These are phyloP conservation scores for Taphrina flavorubra DNA, from an alignment of 1,139 yeast species.

Conservation along the genomic window DNA sequence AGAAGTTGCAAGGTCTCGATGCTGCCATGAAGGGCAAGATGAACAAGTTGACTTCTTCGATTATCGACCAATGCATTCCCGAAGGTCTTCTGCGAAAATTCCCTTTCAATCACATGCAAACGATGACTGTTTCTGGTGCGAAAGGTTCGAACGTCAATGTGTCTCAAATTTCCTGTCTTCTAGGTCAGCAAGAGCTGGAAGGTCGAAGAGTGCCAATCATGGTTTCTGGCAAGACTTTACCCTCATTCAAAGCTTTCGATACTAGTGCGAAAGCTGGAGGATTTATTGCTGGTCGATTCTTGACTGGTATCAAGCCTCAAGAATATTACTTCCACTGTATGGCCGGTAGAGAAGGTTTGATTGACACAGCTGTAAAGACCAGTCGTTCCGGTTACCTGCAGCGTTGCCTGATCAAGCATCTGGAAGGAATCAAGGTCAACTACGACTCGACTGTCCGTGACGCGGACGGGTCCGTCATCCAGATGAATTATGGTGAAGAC, in stretches of 20 bases:
- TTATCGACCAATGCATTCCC: constrained; percentile 93
- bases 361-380: constrained; percentile 99
- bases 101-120: constrained; percentile 97
- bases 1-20: constrained; percentile 89
- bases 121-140: constrained; percentile 99
- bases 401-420: constrained; percentile 96
- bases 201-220: constrained; percentile 99
- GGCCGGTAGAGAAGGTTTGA: constrained; percentile 99
- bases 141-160: constrained; percentile 98
- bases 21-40: constrained; percentile 96
- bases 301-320: constrained; percentile 98
- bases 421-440: constrained; percentile 93
- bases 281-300: constrained; percentile 94
- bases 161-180: constrained; percentile 98
- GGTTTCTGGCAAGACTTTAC: constrained; percentile 98
- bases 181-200: constrained; percentile 98
- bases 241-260: constrained; percentile 94
- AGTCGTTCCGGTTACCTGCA: constrained; percentile 98
- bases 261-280: constrained; percentile 99
- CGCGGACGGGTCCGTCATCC: constrained; percentile 90
- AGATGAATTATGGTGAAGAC: constrained; percentile 97
- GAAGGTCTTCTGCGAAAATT: constrained; percentile 93
- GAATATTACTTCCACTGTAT: constrained; percentile 99
- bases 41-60: constrained; percentile 86
- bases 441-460: constrained; percentile 97